These are phyloP conservation scores for Musa beccarii DNA, from an alignment of 176 grass and related monocot genomes.

Conservation along the genomic window DNA sequence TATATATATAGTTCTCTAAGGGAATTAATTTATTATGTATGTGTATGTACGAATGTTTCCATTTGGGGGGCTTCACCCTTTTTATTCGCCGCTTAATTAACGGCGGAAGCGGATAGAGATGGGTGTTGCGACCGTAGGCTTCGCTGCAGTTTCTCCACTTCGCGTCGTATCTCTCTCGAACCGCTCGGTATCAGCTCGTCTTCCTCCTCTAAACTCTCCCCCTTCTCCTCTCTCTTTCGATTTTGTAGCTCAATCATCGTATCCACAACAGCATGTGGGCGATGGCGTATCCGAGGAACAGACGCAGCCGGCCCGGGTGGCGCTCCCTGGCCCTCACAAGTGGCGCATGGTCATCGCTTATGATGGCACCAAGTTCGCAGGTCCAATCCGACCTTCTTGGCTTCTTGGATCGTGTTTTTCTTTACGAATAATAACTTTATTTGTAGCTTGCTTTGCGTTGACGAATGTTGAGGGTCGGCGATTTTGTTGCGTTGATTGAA, in stretches of 20 bases:
- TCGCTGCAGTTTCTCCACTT: background rate
- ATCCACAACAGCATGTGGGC: constrained; percentile 2
- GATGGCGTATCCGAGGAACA: constrained; percentile 15
- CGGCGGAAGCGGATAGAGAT: background rate
- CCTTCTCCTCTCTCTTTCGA: background rate
- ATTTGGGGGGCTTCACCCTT: too few species aligned
- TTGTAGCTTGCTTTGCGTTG: background rate
- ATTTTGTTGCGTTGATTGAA: background rate
- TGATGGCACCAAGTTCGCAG: constrained; percentile 86
- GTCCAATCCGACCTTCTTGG: constrained; percentile 19
- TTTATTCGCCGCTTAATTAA: too few species aligned
- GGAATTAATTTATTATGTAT: too few species aligned
- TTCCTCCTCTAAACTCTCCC: background rate
- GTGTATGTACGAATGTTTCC: too few species aligned
- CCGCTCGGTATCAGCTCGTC: background rate
- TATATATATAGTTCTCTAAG: too few species aligned
- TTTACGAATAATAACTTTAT: background rate
- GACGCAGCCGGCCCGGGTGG: background rate
- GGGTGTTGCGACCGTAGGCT: background rate
- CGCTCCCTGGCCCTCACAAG: constrained; percentile 22
- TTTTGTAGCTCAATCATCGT: background rate
- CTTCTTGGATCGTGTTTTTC: background rate
- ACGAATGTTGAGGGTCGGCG: background rate
- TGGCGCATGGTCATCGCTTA: constrained; percentile 89
- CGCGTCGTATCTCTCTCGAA: background rate